Conservation (phyloP, 1,284 basidiomycete genomes). For the Tetrapyrgos nigripes region DNA sequence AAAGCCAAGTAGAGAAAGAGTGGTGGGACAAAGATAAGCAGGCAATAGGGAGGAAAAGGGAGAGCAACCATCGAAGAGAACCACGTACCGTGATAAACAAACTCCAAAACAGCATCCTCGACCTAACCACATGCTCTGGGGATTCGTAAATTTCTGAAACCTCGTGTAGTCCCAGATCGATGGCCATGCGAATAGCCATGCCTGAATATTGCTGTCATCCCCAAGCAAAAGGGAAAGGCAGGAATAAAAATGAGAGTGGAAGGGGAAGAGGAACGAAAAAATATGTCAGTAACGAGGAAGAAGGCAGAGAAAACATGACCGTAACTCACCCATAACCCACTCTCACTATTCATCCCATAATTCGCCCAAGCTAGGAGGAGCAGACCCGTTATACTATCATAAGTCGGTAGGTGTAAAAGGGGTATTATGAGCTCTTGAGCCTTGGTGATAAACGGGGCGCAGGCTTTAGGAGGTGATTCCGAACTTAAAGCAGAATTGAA, state of each 20-base stretch:
- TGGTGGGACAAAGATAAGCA: no score
- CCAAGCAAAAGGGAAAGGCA: slow-evolving; percentile 18
- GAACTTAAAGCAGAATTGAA: background rate
- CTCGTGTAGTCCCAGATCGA: slow-evolving; percentile 48
- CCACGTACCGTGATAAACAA: slow-evolving; percentile 37
- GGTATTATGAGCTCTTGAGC: slow-evolving; percentile 46
- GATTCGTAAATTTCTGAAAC: slow-evolving; percentile 45
- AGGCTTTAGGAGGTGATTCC: slow-evolving; percentile 24
- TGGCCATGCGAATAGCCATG: slow-evolving; percentile 48
- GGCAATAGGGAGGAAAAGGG: no score
- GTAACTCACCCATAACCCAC: slow-evolving; percentile 41
- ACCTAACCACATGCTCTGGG: slow-evolving; percentile 40
- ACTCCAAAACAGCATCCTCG: slow-evolving; percentile 43
- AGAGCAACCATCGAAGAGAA: no score
- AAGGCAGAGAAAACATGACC: background rate
- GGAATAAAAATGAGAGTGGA: no score
- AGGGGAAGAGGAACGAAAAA: background rate
- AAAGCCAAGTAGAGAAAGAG: no score
- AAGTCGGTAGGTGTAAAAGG: slow-evolving; percentile 44
- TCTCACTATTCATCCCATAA: slow-evolving; percentile 46
- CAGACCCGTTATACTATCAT: slow-evolving; percentile 43
- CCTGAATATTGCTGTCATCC: slow-evolving; percentile 29
- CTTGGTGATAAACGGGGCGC: slow-evolving; percentile 47
- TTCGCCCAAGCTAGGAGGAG: slow-evolving; percentile 45
- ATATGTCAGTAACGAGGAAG: background rate